Percentiles rank a stretch among this genome's conserved stretches.
Evolutionary conservation across 2,329 filamentous ascomycete species (phyloP).

Genomic region (Coleophoma eucalyptorum): DNA sequence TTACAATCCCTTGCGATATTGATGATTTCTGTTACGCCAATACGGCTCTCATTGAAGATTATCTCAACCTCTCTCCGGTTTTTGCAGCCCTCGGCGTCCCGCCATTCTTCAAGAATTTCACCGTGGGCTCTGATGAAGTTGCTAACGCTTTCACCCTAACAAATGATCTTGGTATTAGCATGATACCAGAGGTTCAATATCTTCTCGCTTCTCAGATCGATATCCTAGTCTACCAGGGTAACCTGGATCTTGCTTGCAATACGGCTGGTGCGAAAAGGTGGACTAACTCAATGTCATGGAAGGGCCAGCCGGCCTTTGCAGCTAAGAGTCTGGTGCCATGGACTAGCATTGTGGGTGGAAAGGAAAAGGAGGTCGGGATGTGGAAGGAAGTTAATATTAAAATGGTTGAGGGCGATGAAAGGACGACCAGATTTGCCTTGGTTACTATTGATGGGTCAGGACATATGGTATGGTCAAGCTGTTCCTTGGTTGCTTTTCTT

Average conservation of each 20-base stretch:
- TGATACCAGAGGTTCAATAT: slow-evolving; percentile 52
- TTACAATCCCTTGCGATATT: slow-evolving; percentile 32
- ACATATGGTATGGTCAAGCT: slow-evolving; percentile 31
- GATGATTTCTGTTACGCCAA: slow-evolving; percentile 34
- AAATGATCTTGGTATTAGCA: slow-evolving; percentile 57
- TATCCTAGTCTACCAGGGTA: slow-evolving; percentile 66
- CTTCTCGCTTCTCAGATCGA: slow-evolving; percentile 60
- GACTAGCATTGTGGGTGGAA: slow-evolving; percentile 10
- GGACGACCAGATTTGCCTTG: slow-evolving; percentile 18
- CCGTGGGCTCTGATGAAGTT: slow-evolving; percentile 40
- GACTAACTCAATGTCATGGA: slow-evolving; percentile 37
- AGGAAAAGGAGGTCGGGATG: slow-evolving; percentile 8
- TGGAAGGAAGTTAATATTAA: slow-evolving; percentile 16
- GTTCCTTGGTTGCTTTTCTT: neutral
- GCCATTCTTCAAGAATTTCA: slow-evolving; percentile 43
- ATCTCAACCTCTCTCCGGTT: slow-evolving; percentile 13
- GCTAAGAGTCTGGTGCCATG: slow-evolving; percentile 22
- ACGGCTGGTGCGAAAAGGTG: slow-evolving; percentile 25
- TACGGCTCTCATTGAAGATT: slow-evolving; percentile 11
- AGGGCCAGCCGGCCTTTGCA: slow-evolving; percentile 37
- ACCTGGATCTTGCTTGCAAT: slow-evolving; percentile 58
- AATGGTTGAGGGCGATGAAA: slow-evolving; percentile 14
- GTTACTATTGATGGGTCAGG: slow-evolving; percentile 33
- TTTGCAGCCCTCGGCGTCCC: slow-evolving; percentile 57
- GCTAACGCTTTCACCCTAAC: slow-evolving; percentile 38